A percentile compares a stretch with the other conserved stretches of the same genome.
Conservation (phyloP, 345 rosid genomes). For the Pseudoturritis turrita region DNA sequence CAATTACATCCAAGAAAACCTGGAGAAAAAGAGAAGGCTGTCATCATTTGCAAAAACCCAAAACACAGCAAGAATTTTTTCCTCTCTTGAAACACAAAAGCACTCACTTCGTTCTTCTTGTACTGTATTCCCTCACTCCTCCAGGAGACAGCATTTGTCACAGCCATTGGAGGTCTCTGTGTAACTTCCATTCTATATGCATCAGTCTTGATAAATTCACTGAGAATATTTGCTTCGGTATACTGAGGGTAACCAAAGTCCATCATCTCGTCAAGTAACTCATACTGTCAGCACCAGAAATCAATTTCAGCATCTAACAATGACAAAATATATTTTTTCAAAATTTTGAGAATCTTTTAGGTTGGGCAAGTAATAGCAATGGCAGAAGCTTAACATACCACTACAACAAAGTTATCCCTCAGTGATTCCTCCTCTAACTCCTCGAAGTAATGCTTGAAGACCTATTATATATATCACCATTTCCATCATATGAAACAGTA, state of each 20-base stretch:
- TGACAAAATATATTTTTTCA: not conserved
- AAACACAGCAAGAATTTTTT: not conserved
- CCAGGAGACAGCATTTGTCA: constrained; percentile 97
- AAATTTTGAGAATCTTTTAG: not conserved
- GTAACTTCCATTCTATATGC: constrained; percentile 96
- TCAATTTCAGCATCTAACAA: not conserved
- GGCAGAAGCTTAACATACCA: constrained; percentile 43
- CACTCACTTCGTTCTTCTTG: constrained; percentile 87
- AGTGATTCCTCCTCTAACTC: constrained; percentile 76
- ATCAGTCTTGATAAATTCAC: constrained; percentile 97
- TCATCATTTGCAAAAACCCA: not conserved
- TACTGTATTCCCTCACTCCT: constrained; percentile 88
- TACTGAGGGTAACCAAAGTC: constrained; percentile 96
- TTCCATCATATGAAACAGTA: not conserved
- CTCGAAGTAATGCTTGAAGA: constrained; percentile 78
- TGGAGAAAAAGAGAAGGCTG: constrained; percentile 30
- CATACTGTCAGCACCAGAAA: constrained; percentile 62
- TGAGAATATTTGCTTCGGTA: constrained; percentile 85
- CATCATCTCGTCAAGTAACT: constrained; percentile 99
- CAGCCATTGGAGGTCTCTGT: constrained; percentile 99
- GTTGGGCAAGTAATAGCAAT: not conserved
- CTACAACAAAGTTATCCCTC: constrained; percentile 79
- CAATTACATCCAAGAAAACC: constrained; percentile 96
- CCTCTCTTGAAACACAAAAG: not conserved
- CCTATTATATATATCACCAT: constrained; percentile 28